Evolutionary conservation across 208 protist genomes (phyloP), one percentile per base, ranked within the genome.

Genomic region (Herpetomonas samuelpessoai): DNA sequence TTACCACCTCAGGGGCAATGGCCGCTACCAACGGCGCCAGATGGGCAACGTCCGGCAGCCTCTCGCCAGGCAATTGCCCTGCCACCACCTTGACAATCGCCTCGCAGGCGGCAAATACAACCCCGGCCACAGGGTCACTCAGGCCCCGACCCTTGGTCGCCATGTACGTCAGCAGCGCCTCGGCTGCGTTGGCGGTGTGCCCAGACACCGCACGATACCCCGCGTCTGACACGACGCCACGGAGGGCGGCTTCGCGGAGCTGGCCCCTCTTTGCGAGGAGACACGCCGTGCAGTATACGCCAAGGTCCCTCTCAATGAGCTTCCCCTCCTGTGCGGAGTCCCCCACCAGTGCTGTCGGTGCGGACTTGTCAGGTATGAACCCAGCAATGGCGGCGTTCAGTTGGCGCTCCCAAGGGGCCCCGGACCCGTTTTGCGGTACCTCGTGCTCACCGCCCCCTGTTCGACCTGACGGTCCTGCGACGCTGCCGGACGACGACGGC

Each of bases 171-270:
- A 96, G 62, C 21, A 94, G 64, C 24, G 69, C 65, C 45, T 81
- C 74, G 45, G 69, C 74, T 19, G 65, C 70, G 0, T 47, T 46
- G 25, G 46, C 12, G 41, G 74, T 78, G 68, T 92, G 83, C 0
- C 57, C 58, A 3, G 63, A 50, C 27, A 92, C 63, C 19, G 79
- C 70, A 19, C 50, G 30, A 57, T 72, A 78, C 9, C 87, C 90
- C 1, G 67, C 75, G 14, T 51, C 48, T 6, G 81, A 83, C 28
- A 77, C 57, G 18, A 82, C 57, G n/a, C 73, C 79, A 12, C 80
- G 68, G 52, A 97, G 68, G 35, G 82, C 88, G 18, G 79, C 84
- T 62, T 95, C 88, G 25, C 91, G 81, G 39, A 89, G 75, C 65
- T 79, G 73, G 1, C 80, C 88, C 28, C 74, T 68, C 31, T 66